Percentiles rank a stretch among this genome's conserved stretches.
These are phyloP conservation scores for Sphaceloma murrayae DNA, from an alignment of 2,329 filamentous ascomycete genomes.

Conservation along the genomic window DNA sequence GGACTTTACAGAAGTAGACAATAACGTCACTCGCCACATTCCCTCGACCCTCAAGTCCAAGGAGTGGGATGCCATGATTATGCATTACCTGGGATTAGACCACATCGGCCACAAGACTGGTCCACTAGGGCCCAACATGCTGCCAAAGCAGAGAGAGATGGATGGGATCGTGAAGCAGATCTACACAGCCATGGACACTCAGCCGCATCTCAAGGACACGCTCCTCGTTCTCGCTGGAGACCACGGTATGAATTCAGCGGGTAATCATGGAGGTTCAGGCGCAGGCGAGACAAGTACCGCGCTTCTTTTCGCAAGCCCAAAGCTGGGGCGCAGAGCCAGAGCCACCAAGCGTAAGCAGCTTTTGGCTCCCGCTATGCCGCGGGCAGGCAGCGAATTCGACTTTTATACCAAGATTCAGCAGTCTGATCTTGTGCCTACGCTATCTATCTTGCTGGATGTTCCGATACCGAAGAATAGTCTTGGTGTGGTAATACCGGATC, in stretches of 20 bases:
- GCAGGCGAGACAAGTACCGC: constrained; percentile 90
- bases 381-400: constrained; percentile 56
- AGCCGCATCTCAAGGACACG: constrained; percentile 64
- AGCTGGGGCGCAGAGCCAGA: constrained; percentile 45
- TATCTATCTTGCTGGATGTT: constrained; percentile 78
- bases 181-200: constrained; percentile 62
- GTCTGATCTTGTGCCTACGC: constrained; percentile 82
- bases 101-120: constrained; percentile 97
- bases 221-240: constrained; percentile 83
- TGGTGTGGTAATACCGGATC: constrained; percentile 71
- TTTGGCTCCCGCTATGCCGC: constrained; percentile 48
- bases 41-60: constrained; percentile 60
- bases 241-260: constrained; percentile 98
- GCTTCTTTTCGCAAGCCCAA: constrained; percentile 81
- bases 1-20: constrained; percentile 97
- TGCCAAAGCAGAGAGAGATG: constrained; percentile 91
- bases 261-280: constrained; percentile 91
- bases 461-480: constrained; percentile 84
- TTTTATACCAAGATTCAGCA: constrained; percentile 85
- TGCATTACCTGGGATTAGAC: constrained; percentile 92
- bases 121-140: constrained; percentile 75
- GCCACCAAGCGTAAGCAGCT: constrained; percentile 34
- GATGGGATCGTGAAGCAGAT: constrained; percentile 69
- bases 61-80: constrained; percentile 88
- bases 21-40: constrained; percentile 91